Conservation (phyloP, 2,329 filamentous ascomycete genomes). For the Stenocarpella maydis region DNA sequence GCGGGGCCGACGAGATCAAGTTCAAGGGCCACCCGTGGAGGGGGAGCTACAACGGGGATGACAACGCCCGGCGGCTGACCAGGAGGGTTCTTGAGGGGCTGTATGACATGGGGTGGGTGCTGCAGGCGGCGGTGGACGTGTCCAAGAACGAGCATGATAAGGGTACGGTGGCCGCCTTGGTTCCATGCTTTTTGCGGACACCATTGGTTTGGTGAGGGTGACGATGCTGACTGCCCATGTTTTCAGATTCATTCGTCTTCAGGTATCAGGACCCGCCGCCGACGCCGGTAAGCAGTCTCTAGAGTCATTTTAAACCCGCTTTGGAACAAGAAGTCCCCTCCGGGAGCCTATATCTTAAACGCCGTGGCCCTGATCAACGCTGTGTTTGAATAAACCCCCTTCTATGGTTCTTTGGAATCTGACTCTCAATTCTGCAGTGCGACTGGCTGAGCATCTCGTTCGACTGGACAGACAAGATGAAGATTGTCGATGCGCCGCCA, state of each 20-base stretch:
- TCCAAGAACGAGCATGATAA: conserved; percentile 45
- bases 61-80: conserved; percentile 45
- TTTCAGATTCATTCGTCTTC: conserved; percentile 48
- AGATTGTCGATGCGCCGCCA: conserved; percentile 45
- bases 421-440: too few species aligned
- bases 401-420: too few species aligned
- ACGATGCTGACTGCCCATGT: neutral
- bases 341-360: too few species aligned
- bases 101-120: conserved; percentile 48
- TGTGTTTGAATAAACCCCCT: too few species aligned
- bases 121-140: conserved; percentile 47
- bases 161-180: conserved; percentile 15
- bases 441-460: conserved; percentile 50
- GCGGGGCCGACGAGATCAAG: conserved; percentile 47
- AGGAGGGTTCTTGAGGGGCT: conserved; percentile 44
- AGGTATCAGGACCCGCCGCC: conserved; percentile 46
- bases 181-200: too few species aligned
- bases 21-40: conserved; percentile 47
- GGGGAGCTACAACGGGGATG: conserved; percentile 40
- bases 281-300: too few species aligned
- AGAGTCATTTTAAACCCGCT: too few species aligned
- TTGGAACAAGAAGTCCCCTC: too few species aligned
- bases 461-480: conserved; percentile 42
- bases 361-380: too few species aligned
- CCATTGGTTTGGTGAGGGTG: too few species aligned